These are phyloP conservation scores for Furcasterigmium sp. DNA, from an alignment of 2,329 filamentous ascomycete species.

Conservation along the genomic window DNA sequence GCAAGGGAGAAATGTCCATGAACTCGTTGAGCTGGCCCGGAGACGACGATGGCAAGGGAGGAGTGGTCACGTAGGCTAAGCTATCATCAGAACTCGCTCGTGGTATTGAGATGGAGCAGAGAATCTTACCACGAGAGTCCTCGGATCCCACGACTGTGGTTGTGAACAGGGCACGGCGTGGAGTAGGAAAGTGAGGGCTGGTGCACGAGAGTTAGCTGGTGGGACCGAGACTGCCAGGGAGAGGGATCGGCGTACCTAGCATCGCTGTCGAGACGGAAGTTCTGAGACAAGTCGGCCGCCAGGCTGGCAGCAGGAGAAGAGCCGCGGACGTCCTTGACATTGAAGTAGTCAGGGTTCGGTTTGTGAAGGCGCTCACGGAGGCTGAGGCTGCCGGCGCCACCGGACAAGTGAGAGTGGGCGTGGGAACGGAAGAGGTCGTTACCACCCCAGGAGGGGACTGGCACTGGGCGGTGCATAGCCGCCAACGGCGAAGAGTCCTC, in stretches of 20 bases:
- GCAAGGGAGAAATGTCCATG: slow-evolving; percentile 92
- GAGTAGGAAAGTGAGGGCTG: slow-evolving; percentile 81
- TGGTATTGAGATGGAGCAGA: slow-evolving; percentile 5
- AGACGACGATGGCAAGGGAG: slow-evolving; percentile 77
- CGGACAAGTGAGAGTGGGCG: slow-evolving; percentile 37
- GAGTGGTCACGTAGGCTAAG: slow-evolving; percentile 73
- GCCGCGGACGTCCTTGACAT: slow-evolving; percentile 67
- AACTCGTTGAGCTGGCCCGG: slow-evolving; percentile 66
- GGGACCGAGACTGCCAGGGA: slow-evolving; percentile 12
- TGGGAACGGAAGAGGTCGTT: slow-evolving; percentile 49
- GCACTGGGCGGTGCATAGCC: slow-evolving; percentile 75
- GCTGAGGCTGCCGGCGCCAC: slow-evolving; percentile 65
- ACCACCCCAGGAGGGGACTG: slow-evolving; percentile 52
- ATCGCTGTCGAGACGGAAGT: slow-evolving; percentile 84
- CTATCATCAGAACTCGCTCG: slow-evolving; percentile 7
- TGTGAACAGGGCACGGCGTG: slow-evolving; percentile 79
- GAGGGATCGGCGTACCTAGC: slow-evolving; percentile 60
- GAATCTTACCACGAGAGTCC: slow-evolving; percentile 53
- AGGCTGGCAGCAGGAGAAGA: slow-evolving; percentile 89
- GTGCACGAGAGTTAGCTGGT: background rate
- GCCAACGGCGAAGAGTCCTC: slow-evolving; percentile 91
- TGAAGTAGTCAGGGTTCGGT: slow-evolving; percentile 72
- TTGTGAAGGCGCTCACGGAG: slow-evolving; percentile 69
- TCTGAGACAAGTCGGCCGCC: slow-evolving; percentile 91
- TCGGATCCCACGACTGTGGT: slow-evolving; percentile 58